Evolutionary conservation across 345 rosid genomes (phyloP).

Genomic region (Corchorus olitorius): DNA sequence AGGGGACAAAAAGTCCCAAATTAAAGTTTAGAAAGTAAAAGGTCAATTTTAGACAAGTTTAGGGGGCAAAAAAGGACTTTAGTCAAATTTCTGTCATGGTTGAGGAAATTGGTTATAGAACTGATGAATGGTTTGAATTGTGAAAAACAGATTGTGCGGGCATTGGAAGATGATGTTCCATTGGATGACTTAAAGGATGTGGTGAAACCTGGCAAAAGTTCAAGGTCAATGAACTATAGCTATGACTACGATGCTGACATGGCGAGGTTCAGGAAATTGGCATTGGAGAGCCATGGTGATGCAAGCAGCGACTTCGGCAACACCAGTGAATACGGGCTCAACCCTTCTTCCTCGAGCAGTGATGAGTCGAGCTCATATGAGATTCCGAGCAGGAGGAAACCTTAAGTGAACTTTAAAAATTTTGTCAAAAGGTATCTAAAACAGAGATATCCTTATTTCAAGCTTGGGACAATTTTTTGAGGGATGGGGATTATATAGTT

Average conservation of each 20-base stretch:
- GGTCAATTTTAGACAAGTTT: no score
- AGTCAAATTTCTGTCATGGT: not conserved
- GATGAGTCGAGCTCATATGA: slow-evolving; percentile 18
- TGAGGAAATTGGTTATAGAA: not conserved
- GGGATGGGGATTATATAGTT: not conserved
- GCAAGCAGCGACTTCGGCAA: slow-evolving; percentile 62
- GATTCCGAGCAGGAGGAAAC: slow-evolving; percentile 7
- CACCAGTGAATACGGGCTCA: slow-evolving; percentile 74
- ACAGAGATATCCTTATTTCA: not conserved
- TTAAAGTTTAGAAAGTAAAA: no score
- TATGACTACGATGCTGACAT: slow-evolving; percentile 51
- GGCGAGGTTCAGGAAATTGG: slow-evolving; percentile 49
- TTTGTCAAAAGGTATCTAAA: not conserved
- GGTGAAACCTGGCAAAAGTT: slow-evolving; percentile 38
- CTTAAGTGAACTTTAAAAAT: not conserved
- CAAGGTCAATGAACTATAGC: slow-evolving; percentile 30
- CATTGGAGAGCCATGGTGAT: slow-evolving; percentile 41
- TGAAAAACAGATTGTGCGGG: slow-evolving; percentile 62
- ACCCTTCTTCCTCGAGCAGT: slow-evolving; percentile 69
- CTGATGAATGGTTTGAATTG: not conserved
- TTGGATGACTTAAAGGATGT: slow-evolving; percentile 64
- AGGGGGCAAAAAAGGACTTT: no score
- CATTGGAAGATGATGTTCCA: slow-evolving; percentile 62
- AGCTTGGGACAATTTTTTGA: not conserved
- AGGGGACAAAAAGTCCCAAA: no score